A percentile compares a stretch with the other conserved stretches of the same genome.
phyloP scores from a whole-genome alignment of 2,329 filamentous ascomycete genomes.

The Remersonia thermophila region DNA sequence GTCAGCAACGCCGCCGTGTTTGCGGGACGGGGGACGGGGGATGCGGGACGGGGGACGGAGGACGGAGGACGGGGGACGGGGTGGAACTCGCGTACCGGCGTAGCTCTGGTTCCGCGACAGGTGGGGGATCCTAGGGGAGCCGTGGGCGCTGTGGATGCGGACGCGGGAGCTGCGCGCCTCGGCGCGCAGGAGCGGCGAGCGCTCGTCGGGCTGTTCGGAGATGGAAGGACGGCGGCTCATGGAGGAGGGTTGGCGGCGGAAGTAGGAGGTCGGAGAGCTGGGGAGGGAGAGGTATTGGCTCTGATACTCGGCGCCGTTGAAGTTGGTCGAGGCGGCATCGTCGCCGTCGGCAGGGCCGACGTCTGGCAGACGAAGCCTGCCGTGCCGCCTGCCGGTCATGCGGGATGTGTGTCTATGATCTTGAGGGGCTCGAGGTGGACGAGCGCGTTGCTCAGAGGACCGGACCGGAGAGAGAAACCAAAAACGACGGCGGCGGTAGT shows the following conservation, averaged over 20 bases:
- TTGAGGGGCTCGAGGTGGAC: no score
- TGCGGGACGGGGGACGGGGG: not conserved
- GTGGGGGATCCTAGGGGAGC: conserved; percentile 15
- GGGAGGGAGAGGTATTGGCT: conserved; percentile 19
- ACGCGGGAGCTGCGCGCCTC: conserved; percentile 15
- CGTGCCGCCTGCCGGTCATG: conserved; percentile 15
- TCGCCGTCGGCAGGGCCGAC: not conserved
- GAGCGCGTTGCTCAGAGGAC: no score
- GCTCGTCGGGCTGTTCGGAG: conserved; percentile 20
- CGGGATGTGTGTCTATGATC: not conserved
- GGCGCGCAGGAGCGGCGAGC: conserved; percentile 18
- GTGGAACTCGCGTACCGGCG: conserved; percentile 12
- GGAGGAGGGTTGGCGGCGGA: conserved; percentile 16
- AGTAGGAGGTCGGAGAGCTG: conserved; percentile 18
- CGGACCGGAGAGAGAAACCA: no score
- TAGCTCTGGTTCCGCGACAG: conserved; percentile 22
- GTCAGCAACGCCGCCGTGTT: no score
- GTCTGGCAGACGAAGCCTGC: conserved; percentile 13
- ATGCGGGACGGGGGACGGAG: not conserved
- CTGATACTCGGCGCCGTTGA: conserved; percentile 4
- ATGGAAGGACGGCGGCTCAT: conserved; percentile 14
- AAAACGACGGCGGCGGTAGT: no score
- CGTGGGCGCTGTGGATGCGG: conserved; percentile 17
- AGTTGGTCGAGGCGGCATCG: not conserved
- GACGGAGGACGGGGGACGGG: not conserved